phyloP scores from a whole-genome alignment of 129 eudicot species.

The Erigeron canadensis region DNA sequence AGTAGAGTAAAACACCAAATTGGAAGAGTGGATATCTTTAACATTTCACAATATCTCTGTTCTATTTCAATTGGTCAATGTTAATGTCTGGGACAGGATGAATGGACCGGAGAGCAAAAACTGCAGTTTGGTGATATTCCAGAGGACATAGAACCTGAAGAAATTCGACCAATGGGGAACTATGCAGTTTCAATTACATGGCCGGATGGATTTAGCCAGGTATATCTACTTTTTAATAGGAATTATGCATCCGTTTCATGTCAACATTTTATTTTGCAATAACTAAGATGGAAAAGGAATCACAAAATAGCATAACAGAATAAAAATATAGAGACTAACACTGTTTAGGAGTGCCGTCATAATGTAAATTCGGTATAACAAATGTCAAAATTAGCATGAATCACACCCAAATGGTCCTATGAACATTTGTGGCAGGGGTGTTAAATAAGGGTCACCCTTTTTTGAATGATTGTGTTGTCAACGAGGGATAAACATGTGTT shows the following conservation, averaged over 20 bases:
- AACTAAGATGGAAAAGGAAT: neutral
- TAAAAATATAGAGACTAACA: neutral
- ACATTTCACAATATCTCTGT: neutral
- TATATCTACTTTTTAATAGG: conserved; percentile 9
- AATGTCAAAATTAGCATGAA: neutral
- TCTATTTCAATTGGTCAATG: conserved; percentile 11
- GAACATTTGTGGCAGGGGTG: neutral
- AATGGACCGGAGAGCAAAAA: conserved; percentile 97
- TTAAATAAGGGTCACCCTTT: neutral
- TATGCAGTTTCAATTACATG: conserved; percentile 96
- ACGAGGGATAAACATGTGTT: neutral
- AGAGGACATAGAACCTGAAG: conserved; percentile 96
- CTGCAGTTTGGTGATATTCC: conserved; percentile 71
- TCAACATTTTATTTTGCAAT: neutral
- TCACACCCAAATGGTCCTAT: neutral
- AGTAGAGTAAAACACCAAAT: neutral
- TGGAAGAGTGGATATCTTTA: neutral
- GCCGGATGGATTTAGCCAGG: conserved; percentile 97
- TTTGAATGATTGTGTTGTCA: neutral
- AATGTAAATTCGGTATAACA: neutral
- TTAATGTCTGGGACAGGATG: conserved; percentile 48
- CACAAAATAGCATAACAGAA: neutral
- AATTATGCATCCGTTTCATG: neutral
- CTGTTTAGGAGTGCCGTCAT: neutral
- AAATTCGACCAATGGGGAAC: conserved; percentile 96